Conservation (phyloP, 805 yeast genomes). For the Teunomyces barrocoloradensis region DNA sequence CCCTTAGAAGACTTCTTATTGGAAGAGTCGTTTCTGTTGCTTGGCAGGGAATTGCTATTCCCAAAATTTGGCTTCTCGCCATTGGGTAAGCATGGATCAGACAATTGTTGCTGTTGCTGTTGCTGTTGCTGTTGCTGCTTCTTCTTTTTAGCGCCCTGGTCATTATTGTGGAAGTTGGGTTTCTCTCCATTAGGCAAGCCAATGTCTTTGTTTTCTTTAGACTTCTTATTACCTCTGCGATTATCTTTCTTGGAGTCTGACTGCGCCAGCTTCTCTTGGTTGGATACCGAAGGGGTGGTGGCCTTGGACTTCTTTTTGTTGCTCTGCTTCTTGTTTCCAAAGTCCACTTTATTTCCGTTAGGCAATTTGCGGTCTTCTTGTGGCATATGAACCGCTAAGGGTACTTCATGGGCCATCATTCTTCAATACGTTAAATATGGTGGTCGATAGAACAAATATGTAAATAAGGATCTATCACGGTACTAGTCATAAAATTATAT, state of each 20-base stretch:
- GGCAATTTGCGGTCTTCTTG: slow-evolving; percentile 23
- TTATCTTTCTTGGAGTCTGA: slow-evolving; percentile 4
- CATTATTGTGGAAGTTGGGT: slow-evolving; percentile 23
- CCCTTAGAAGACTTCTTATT: slow-evolving; percentile 1
- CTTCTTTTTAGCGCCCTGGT: slow-evolving; percentile 6
- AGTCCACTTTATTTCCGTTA: slow-evolving; percentile 29
- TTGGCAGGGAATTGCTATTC: slow-evolving; percentile 9
- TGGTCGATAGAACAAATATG: background rate
- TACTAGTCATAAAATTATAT: background rate
- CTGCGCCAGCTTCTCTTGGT: background rate
- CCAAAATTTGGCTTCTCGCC: slow-evolving; percentile 30
- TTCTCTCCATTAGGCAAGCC: slow-evolving; percentile 28
- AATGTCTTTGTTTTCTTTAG: slow-evolving; percentile 7
- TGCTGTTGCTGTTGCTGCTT: slow-evolving; percentile 2
- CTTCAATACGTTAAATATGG: background rate
- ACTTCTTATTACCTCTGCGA: slow-evolving; percentile 1
- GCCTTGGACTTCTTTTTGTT: slow-evolving; percentile 6
- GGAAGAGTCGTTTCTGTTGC: background rate
- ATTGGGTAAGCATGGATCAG: slow-evolving; percentile 22
- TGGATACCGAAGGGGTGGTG: background rate
- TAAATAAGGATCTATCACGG: background rate
- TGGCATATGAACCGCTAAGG: slow-evolving; percentile 19
- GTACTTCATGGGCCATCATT: slow-evolving; percentile 37
- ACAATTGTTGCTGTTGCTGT: slow-evolving; percentile 1
- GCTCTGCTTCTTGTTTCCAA: slow-evolving; percentile 19